Evolutionary conservation across 192 early-diverging fungal genomes (phyloP).

Genomic region (Anaeromyces robustus): DNA sequence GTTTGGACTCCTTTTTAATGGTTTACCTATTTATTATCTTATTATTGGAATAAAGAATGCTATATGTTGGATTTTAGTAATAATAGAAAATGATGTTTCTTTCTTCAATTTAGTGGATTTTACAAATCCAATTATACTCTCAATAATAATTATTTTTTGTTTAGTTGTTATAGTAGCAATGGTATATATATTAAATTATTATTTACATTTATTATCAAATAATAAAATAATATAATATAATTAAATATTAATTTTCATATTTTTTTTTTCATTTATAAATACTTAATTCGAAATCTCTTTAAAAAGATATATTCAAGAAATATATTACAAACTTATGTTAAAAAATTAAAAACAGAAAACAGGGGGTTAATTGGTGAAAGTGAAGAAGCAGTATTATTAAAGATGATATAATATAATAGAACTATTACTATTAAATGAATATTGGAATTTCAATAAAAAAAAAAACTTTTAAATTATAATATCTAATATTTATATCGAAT

Average conservation of each 20-base stretch:
- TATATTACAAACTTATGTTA: neutral
- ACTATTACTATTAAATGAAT: neutral
- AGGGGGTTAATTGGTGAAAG: neutral
- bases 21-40: neutral
- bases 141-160: neutral
- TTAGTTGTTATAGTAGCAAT: neutral
- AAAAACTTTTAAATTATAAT: too few relatives aligned
- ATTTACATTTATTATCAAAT: too few relatives aligned
- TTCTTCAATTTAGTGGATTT: neutral
- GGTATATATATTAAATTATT: neutral
- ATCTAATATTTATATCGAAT: too few relatives aligned
- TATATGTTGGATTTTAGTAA: neutral
- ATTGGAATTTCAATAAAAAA: too few relatives aligned
- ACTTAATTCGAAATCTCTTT: too few relatives aligned
- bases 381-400: neutral
- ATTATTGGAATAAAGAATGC: neutral
- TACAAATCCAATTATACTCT: neutral
- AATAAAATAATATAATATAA: too few relatives aligned
- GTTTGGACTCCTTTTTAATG: neutral
- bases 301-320: neutral
- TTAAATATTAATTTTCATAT: too few relatives aligned
- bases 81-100: neutral
- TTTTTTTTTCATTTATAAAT: too few relatives aligned
- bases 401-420: neutral
- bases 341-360: neutral